Base-by-base conservation (phyloP, 2,329 filamentous ascomycete genomes). In the Colletotrichum kahawae region DNA sequence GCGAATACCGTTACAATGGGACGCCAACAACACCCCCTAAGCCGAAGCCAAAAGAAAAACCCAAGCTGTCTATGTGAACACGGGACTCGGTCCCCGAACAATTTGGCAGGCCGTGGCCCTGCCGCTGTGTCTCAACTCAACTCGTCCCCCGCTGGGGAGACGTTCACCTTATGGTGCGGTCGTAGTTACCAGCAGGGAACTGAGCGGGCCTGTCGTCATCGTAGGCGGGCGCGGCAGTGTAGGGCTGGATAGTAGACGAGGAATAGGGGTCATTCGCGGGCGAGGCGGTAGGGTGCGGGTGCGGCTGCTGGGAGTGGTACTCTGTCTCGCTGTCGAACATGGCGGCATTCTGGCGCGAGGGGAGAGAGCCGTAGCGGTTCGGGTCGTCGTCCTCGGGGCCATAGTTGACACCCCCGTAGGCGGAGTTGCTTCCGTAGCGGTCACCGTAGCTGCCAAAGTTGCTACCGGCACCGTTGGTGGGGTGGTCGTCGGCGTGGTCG, bases 131-230 rank as follows among this genome's bases (percentile, higher is more conserved):
- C 72, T 62, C 38, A 36, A 29, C 29, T 43, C 34, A 36, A n/a
- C 29, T 34, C 21, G 29, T 43, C 14, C 16, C 27, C 29, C 24
- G 0, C 9, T 16, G 29, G 33, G 27, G 31, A 6, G 29, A 64
- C 16, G 24, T 63, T 64, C 69, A 70, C 59, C 67, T 65, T 67
- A 77, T 57, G 31, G 70, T 70, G 75, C 89, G 85, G 79, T 91
- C 89, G 80, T 93, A 93, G 80, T 91, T 88, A 43, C 81, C 91
- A 24, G 84, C 82, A 3, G 91, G 91, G 80, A 93, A 93, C 69
- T 89, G 87, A 24, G 84, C 88, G 0, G 90, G 88, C 74, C 82
- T 80, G 67, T 85, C 82, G 67, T 88, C 86, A 24, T 87, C 74
- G 21, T 85, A 82, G 6, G 84, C 83, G 7, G 85, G 85, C 9